phyloP scores from a whole-genome alignment of 2,329 filamentous ascomycete genomes.

The Hypoxylon sp. region DNA sequence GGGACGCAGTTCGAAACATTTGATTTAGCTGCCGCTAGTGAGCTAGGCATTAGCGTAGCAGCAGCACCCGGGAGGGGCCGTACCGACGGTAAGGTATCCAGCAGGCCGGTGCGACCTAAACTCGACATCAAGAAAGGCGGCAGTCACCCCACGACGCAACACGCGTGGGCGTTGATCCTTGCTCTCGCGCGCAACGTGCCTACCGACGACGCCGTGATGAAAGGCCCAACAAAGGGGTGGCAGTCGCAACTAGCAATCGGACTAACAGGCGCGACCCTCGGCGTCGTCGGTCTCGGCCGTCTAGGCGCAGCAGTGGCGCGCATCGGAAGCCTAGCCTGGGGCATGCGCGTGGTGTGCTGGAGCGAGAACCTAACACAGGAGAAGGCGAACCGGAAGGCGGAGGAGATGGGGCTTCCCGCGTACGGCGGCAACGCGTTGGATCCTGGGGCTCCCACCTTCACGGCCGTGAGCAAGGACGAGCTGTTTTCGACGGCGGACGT shows the following conservation, averaged over 20 bases:
- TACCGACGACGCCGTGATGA: conserved; percentile 65
- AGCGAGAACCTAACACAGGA: conserved; percentile 70
- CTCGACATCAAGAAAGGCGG: conserved; percentile 46
- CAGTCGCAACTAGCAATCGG: conserved; percentile 65
- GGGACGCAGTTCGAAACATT: conserved; percentile 67
- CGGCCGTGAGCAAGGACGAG: conserved; percentile 67
- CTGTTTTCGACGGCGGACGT: conserved; percentile 70
- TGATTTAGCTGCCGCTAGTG: conserved; percentile 61
- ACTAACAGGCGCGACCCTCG: conserved; percentile 67
- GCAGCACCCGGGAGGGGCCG: conserved; percentile 55
- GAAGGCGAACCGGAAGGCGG: conserved; percentile 65
- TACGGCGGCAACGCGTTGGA: conserved; percentile 44
- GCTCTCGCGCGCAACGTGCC: conserved; percentile 66
- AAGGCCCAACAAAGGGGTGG: conserved; percentile 59
- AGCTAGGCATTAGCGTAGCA: conserved; percentile 59
- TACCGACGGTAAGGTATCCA: conserved; percentile 30
- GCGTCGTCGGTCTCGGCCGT: conserved; percentile 68
- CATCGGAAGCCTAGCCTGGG: conserved; percentile 67
- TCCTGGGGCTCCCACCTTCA: conserved; percentile 58
- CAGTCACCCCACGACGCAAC: conserved; percentile 62
- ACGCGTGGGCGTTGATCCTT: conserved; percentile 64
- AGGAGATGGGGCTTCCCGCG: conserved; percentile 58
- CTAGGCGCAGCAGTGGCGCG: conserved; percentile 67
- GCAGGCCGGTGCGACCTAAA: conserved; percentile 17
- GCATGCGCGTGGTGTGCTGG: conserved; percentile 72